These are phyloP conservation scores for Penicillium sp. DNA, from an alignment of 2,329 filamentous ascomycete species.

Conservation along the genomic window DNA sequence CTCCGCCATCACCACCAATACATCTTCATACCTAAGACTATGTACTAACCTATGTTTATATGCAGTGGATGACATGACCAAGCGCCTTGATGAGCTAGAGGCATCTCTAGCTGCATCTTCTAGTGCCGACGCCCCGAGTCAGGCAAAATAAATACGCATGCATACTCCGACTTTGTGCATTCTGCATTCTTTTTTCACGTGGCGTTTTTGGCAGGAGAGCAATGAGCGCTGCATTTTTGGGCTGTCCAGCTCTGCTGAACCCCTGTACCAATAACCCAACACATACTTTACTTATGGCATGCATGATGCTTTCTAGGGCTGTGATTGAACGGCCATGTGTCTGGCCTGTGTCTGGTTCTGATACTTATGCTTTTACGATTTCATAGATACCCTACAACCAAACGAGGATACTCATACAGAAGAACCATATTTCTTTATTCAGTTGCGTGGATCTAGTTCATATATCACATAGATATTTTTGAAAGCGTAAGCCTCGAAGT, in stretches of 20 bases:
- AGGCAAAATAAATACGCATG: slow-evolving; percentile 16
- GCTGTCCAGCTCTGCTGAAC: neutral
- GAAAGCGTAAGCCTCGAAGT: neutral
- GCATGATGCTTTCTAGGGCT: neutral
- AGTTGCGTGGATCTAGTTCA: neutral
- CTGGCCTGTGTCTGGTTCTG: neutral
- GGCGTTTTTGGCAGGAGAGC: slow-evolving; percentile 6
- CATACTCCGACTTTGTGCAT: neutral
- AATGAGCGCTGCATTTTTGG: neutral
- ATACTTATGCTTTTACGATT: slow-evolving; percentile 6
- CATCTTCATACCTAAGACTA: neutral
- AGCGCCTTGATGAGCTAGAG: slow-evolving; percentile 80
- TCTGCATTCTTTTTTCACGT: neutral
- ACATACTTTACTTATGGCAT: neutral
- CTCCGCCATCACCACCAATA: neutral
- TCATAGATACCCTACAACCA: slow-evolving; percentile 24
- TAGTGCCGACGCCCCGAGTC: slow-evolving; percentile 26
- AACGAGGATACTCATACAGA: neutral
- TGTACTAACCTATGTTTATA: neutral
- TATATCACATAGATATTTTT: too few species aligned
- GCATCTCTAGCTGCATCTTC: slow-evolving; percentile 63
- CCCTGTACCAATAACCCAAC: neutral
- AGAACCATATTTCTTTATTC: neutral
- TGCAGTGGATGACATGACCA: slow-evolving; percentile 90
- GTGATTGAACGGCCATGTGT: neutral